Percentiles rank a stretch among this genome's conserved stretches.
These are phyloP conservation scores for Calonectria pseudoturangicola DNA, from an alignment of 2,329 filamentous ascomycete genomes.

Conservation along the genomic window DNA sequence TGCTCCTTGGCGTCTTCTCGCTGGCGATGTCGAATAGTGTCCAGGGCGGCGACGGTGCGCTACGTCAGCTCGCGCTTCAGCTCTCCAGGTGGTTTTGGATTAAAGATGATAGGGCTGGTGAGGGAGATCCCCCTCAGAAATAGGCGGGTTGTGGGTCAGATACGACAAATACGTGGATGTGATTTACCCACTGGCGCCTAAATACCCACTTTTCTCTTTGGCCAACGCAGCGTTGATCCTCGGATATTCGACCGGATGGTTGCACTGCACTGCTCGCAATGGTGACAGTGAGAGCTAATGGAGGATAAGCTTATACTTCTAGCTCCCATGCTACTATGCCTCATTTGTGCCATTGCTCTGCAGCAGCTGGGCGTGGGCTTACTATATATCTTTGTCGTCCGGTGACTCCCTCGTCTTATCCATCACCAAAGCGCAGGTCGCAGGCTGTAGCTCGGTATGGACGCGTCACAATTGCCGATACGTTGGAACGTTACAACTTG, in stretches of 20 bases:
- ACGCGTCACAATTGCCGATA: constrained; percentile 5
- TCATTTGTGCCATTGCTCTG: background rate
- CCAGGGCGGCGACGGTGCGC: constrained; percentile 4
- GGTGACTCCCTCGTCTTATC: background rate
- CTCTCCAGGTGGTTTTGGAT: constrained; percentile 5
- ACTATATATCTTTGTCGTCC: background rate
- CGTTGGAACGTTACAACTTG: constrained; percentile 13
- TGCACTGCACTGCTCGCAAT: constrained; percentile 6
- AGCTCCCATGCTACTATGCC: background rate
- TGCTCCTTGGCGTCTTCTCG: too few relatives aligned
- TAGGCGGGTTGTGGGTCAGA: constrained; percentile 37
- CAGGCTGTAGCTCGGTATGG: background rate
- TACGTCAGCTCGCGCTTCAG: constrained; percentile 1
- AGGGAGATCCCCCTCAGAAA: background rate
- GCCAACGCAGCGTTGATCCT: constrained; percentile 7
- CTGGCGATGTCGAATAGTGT: background rate
- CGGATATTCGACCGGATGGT: constrained; percentile 6
- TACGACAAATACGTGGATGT: constrained; percentile 32
- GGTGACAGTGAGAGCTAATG: constrained; percentile 9
- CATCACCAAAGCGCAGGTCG: background rate
- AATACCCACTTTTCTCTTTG: constrained; percentile 22
- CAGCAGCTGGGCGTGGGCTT: background rate
- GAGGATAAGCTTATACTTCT: constrained; percentile 15
- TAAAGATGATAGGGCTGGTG: constrained; percentile 20
- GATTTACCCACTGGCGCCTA: constrained; percentile 17